A percentile compares a stretch with the other conserved stretches of the same genome.
Conservation (phyloP, 805 yeast genomes). For the Candida takata region DNA sequence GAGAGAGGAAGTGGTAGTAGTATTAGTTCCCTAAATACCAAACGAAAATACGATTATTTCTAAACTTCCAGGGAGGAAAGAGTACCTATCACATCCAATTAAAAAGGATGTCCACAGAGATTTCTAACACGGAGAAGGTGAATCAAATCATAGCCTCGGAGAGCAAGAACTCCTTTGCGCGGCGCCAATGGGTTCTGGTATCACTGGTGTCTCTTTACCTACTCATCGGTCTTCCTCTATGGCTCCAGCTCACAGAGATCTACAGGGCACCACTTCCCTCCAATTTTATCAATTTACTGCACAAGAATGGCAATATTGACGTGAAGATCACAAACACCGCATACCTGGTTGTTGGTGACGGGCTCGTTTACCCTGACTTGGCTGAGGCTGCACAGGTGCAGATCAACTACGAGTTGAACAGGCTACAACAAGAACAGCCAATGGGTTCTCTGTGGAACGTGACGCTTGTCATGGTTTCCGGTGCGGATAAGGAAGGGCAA, state of each 20-base stretch:
- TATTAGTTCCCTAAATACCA: no score
- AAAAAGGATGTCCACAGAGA: not conserved
- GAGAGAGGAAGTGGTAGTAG: no score
- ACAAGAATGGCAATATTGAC: slow-evolving; percentile 36
- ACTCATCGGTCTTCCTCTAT: slow-evolving; percentile 33
- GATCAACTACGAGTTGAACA: slow-evolving; percentile 34
- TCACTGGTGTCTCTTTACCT: slow-evolving; percentile 23
- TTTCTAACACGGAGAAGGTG: no score
- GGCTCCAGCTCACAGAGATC: slow-evolving; percentile 35
- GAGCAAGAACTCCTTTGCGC: slow-evolving; percentile 12
- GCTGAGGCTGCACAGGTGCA: slow-evolving; percentile 46
- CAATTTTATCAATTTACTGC: slow-evolving; percentile 28
- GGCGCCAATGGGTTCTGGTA: slow-evolving; percentile 19
- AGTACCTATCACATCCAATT: no score
- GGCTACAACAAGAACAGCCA: slow-evolving; percentile 15
- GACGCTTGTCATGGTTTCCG: slow-evolving; percentile 20
- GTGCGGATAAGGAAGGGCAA: no score
- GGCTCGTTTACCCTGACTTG: slow-evolving; percentile 60
- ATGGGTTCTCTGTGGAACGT: slow-evolving; percentile 29
- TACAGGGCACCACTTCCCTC: slow-evolving; percentile 35
- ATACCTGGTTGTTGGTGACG: slow-evolving; percentile 31
- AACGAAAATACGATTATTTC: no score
- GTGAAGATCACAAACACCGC: slow-evolving; percentile 37
- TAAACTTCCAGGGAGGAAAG: no score
- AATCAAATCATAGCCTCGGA: slow-evolving; percentile 15